phyloP scores from a whole-genome alignment of 371 early-diverging fungal species.

The Choanephora cucurbitarum region DNA sequence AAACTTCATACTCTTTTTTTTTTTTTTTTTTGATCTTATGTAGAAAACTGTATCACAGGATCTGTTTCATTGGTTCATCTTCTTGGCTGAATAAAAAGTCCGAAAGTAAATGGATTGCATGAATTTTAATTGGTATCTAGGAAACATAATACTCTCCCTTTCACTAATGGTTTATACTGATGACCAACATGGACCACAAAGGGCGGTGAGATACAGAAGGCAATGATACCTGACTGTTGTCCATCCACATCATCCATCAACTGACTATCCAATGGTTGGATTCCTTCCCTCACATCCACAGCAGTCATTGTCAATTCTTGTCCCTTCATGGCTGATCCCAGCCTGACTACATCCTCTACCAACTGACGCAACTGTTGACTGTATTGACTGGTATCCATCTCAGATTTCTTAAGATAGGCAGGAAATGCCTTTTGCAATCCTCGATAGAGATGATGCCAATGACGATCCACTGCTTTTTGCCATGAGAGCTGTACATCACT shows the following conservation, averaged over 20 bases:
- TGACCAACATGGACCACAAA: conserved; percentile 37
- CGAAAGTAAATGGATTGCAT: too few relatives aligned
- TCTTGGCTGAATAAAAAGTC: too few relatives aligned
- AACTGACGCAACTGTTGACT: conserved; percentile 32
- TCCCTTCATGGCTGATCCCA: conserved; percentile 50
- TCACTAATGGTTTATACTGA: conserved; percentile 34
- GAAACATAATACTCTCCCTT: conserved; percentile 44
- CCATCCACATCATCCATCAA: conserved; percentile 49
- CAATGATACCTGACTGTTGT: conserved; percentile 32
- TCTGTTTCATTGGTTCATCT: too few relatives aligned
- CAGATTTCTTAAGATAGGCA: conserved; percentile 23
- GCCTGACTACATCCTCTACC: conserved; percentile 34
- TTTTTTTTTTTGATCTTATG: too few relatives aligned
- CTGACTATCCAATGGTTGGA: conserved; percentile 32
- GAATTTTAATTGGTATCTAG: background rate
- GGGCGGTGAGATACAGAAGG: conserved; percentile 51
- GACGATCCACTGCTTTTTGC: conserved; percentile 19
- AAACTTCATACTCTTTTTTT: too few relatives aligned
- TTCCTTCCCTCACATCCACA: conserved; percentile 35
- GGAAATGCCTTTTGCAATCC: conserved; percentile 47
- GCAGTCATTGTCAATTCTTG: conserved; percentile 48
- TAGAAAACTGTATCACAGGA: too few relatives aligned
- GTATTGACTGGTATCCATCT: conserved; percentile 21
- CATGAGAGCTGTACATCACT: conserved; percentile 13
- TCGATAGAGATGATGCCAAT: conserved; percentile 42